Conservation (phyloP, 2,329 filamentous ascomycete genomes). For the Clonostachys sp. region DNA sequence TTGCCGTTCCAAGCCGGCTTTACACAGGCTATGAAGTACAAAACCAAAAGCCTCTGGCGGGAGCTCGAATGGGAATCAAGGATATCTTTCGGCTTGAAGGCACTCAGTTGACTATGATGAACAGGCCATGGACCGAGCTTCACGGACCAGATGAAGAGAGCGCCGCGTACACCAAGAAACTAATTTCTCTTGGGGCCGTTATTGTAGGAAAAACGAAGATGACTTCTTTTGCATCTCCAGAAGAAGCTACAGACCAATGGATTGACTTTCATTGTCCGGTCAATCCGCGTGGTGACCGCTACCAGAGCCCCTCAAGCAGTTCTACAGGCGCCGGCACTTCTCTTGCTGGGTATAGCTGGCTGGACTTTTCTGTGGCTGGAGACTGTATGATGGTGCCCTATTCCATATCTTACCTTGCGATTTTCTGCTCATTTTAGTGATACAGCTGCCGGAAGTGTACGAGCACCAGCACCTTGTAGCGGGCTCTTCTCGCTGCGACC, state of each 20-base stretch:
- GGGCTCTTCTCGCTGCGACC: constrained; percentile 21
- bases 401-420: neutral
- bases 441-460: constrained; percentile 8
- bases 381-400: constrained; percentile 4
- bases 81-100: constrained; percentile 33
- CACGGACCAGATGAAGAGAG: constrained; percentile 40
- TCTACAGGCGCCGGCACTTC: constrained; percentile 15
- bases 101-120: constrained; percentile 50
- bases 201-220: constrained; percentile 38
- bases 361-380: constrained; percentile 12
- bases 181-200: constrained; percentile 52
- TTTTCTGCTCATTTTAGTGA: constrained; percentile 10
- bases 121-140: constrained; percentile 51
- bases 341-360: constrained; percentile 19
- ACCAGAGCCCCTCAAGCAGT: constrained; percentile 16
- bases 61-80: constrained; percentile 26
- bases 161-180: constrained; percentile 42
- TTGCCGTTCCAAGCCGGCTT: constrained; percentile 30
- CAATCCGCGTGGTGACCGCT: constrained; percentile 19
- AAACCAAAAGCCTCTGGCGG: constrained; percentile 23
- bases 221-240: constrained; percentile 32
- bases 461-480: constrained; percentile 10
- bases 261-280: constrained; percentile 16
- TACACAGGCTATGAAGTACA: constrained; percentile 21
- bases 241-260: constrained; percentile 38